Evolutionary conservation across 192 early-diverging fungal genomes (phyloP), one percentile per base, ranked within the genome.

Genomic region (Entomortierella beljakovae): DNA sequence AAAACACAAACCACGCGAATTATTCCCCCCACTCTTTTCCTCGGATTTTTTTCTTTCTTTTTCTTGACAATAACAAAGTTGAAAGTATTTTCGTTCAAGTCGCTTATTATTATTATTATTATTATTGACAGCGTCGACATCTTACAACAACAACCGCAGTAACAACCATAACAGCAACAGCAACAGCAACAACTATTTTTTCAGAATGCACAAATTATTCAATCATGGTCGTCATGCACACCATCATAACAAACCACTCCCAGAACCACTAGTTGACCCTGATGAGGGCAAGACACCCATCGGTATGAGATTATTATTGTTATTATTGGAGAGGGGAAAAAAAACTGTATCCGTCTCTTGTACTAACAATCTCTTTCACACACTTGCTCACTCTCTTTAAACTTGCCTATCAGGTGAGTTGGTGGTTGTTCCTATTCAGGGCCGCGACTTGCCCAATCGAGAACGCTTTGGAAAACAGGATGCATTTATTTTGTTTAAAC

Each of bases 381-480:
- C n/a, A n/a, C 31, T 22, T 33, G 20, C 57, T 52, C 40, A 6
- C 18, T 6, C 57, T 3, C 34, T 11, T 22, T 25, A 50, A 5
- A 50, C 49, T 6, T 25, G 2, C 29, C 3, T 16, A n/a, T n/a
- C n/a, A 79, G 74, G 74, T 49, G 74, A 79, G 34, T 33, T 79
- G 26, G 50, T 64, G 43, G 69, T 81, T 57, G 40, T 81, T 2
- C 65, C 72, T 49, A 77, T 82, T 38, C 72, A 82, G 29, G 74
- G 74, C 10, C 68, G 70, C 18, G 70, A 82, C 25, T 53, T 82
- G 38, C 61, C 56, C 22, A 72, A 76, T 50, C 49, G 69, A 37
- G 81, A 79, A 43, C 23, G 72, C 13, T 67, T 88, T 20, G 87
- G 87, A 26, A 88, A 88, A 34, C 85, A 84, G 67, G 82, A 87